Percentiles rank a stretch among this genome's conserved stretches.
Conservation (phyloP, 768 basidiomycete species). For the Naganishia kalamii region DNA sequence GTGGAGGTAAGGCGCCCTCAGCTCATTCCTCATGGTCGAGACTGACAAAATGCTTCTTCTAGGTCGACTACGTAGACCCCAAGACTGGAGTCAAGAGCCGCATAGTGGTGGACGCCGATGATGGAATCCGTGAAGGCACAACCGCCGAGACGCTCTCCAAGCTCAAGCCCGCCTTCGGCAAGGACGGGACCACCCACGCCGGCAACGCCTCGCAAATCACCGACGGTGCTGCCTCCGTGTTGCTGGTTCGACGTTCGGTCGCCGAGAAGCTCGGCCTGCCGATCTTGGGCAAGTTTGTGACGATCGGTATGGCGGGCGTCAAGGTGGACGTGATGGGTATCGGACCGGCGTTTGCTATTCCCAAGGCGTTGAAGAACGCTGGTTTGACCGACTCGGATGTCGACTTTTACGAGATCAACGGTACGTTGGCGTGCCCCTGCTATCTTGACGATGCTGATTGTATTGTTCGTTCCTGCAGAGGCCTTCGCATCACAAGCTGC, state of each 20-base stretch:
- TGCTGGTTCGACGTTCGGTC: slow-evolving; percentile 70
- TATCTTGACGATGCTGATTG: neutral
- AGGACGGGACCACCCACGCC: slow-evolving; percentile 53
- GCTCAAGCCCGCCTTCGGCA: slow-evolving; percentile 77
- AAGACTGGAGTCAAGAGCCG: slow-evolving; percentile 64
- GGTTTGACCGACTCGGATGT: slow-evolving; percentile 35
- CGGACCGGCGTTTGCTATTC: slow-evolving; percentile 83
- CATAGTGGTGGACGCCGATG: slow-evolving; percentile 69
- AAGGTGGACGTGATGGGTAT: slow-evolving; percentile 85
- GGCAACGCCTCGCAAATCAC: slow-evolving; percentile 85
- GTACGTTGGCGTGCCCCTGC: too few species aligned
- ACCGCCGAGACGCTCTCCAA: slow-evolving; percentile 70
- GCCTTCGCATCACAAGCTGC: slow-evolving; percentile 72
- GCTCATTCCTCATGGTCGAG: neutral
- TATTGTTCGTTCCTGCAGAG: slow-evolving; percentile 57
- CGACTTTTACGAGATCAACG: slow-evolving; percentile 44
- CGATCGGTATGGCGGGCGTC: slow-evolving; percentile 65
- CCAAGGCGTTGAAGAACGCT: slow-evolving; percentile 48
- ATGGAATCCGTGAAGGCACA: slow-evolving; percentile 78
- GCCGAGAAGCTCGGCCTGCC: slow-evolving; percentile 79
- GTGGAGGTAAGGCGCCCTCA: slow-evolving; percentile 46
- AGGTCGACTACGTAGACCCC: slow-evolving; percentile 62
- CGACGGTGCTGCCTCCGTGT: slow-evolving; percentile 84
- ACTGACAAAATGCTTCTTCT: neutral
- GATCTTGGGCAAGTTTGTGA: slow-evolving; percentile 77